phyloP scores from a whole-genome alignment of 108 stramenopile genomes.

The Conticribra weissflogii region DNA sequence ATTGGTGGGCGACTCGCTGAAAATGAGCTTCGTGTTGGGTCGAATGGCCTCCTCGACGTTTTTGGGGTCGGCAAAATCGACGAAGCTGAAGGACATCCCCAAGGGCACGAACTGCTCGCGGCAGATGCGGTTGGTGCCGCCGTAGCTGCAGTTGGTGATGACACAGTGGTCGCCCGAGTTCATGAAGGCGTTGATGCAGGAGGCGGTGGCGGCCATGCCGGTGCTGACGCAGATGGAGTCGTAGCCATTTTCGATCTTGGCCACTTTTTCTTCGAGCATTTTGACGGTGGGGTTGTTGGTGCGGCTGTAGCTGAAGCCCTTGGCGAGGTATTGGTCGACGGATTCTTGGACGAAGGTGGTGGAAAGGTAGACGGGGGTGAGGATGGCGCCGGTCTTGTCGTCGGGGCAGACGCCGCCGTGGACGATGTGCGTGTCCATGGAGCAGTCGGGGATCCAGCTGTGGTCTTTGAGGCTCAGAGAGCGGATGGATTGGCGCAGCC shows the following conservation, averaged over 20 bases:
- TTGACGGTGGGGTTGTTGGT: constrained; percentile 82
- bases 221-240: constrained; percentile 75
- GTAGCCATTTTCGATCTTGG: constrained; percentile 78
- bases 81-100: constrained; percentile 76
- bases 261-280: constrained; percentile 84
- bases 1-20: constrained; percentile 82
- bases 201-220: constrained; percentile 84
- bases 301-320: constrained; percentile 79
- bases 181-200: constrained; percentile 79
- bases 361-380: constrained; percentile 74
- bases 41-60: constrained; percentile 68
- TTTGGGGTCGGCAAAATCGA: constrained; percentile 74
- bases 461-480: constrained; percentile 25
- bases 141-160: constrained; percentile 85
- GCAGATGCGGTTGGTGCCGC: constrained; percentile 83
- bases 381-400: constrained; percentile 71
- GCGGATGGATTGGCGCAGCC: constrained; percentile 44
- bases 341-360: constrained; percentile 83
- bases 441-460: constrained; percentile 55
- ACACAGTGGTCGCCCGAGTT: constrained; percentile 84
- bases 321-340: constrained; percentile 73
- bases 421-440: constrained; percentile 58
- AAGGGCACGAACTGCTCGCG: constrained; percentile 68
- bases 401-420: constrained; percentile 58
- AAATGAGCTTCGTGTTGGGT: constrained; percentile 84